A percentile compares a stretch with the other conserved stretches of the same genome.
These are phyloP conservation scores for Pichia norvegensis DNA, from an alignment of 1,139 yeast genomes.

Conservation along the genomic window DNA sequence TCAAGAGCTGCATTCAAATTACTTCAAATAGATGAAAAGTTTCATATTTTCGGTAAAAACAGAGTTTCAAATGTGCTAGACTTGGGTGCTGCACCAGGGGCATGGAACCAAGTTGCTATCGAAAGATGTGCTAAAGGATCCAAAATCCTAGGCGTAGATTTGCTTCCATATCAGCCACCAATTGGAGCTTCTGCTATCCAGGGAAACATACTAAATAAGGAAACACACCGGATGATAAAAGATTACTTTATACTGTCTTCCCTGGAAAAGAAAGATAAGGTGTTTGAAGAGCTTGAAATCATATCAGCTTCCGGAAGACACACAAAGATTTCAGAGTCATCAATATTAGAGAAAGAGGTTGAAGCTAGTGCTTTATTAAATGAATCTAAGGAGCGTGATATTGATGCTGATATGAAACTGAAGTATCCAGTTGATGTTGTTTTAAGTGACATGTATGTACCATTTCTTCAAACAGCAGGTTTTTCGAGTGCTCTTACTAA, in stretches of 20 bases:
- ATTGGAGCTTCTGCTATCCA: constrained; percentile 72
- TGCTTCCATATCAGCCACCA: constrained; percentile 73
- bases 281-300: constrained; percentile 9
- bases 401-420: constrained; percentile 1
- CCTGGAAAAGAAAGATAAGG: constrained; percentile 11
- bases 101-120: constrained; percentile 83
- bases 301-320: constrained; percentile 8
- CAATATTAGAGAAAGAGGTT: constrained; percentile 12
- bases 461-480: constrained; percentile 57
- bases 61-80: constrained; percentile 55
- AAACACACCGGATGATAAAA: constrained; percentile 55
- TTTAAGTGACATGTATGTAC: constrained; percentile 82
- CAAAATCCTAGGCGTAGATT: constrained; percentile 75
- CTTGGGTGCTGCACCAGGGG: constrained; percentile 93
- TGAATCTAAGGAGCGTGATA: constrained; percentile 3
- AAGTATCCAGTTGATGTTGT: constrained; percentile 54
- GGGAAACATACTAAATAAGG: constrained; percentile 70
- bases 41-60: constrained; percentile 45
- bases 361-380: constrained; percentile 2
- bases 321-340: constrained; percentile 7
- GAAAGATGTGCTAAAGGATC: constrained; percentile 52
- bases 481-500: constrained; percentile 69
- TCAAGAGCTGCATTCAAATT: constrained; percentile 92
- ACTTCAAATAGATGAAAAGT: constrained; percentile 59
- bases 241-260: constrained; percentile 43